Percentiles rank a stretch among this genome's conserved stretches.
phyloP scores from a whole-genome alignment of 495 filamentous ascomycete genomes.

The Pyronema domesticum region DNA sequence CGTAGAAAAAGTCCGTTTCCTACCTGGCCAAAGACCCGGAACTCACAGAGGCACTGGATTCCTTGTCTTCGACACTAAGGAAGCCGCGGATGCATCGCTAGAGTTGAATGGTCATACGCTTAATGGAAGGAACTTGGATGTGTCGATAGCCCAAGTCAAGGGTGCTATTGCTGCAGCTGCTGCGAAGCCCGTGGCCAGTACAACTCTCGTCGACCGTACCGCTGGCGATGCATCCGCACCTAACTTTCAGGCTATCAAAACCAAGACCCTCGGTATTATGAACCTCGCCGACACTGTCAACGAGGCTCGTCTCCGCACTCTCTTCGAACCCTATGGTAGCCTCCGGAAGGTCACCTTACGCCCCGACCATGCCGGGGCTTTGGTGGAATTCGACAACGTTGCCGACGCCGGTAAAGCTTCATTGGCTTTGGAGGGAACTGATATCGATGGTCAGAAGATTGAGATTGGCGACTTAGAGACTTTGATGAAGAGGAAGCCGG shows the following conservation, averaged over 20 bases:
- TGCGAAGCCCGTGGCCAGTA: slow-evolving; percentile 7
- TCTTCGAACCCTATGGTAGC: slow-evolving; percentile 44
- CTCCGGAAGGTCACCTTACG: slow-evolving; percentile 49
- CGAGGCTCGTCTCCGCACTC: slow-evolving; percentile 46
- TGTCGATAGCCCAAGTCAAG: slow-evolving; percentile 37
- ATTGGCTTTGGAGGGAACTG: slow-evolving; percentile 51
- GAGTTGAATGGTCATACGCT: slow-evolving; percentile 55
- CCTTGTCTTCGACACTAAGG: slow-evolving; percentile 54
- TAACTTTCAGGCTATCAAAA: slow-evolving; percentile 29
- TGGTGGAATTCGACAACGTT: slow-evolving; percentile 60
- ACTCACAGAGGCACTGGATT: slow-evolving; percentile 57
- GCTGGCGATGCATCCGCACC: background rate
- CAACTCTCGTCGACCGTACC: slow-evolving; percentile 17
- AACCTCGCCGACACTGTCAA: slow-evolving; percentile 56
- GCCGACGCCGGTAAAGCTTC: slow-evolving; percentile 55
- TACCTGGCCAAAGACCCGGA: slow-evolving; percentile 43
- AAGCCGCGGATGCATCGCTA: slow-evolving; percentile 49
- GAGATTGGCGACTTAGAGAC: slow-evolving; percentile 51
- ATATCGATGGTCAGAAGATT: slow-evolving; percentile 49
- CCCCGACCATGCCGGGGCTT: slow-evolving; percentile 69
- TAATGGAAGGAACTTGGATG: slow-evolving; percentile 49
- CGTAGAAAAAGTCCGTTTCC: slow-evolving; percentile 48
- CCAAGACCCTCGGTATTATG: slow-evolving; percentile 44
- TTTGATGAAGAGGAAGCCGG: slow-evolving; percentile 42
- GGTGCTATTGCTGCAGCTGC: slow-evolving; percentile 8